phyloP scores from a whole-genome alignment of 345 rosid genomes.

The Angophora floribunda region DNA sequence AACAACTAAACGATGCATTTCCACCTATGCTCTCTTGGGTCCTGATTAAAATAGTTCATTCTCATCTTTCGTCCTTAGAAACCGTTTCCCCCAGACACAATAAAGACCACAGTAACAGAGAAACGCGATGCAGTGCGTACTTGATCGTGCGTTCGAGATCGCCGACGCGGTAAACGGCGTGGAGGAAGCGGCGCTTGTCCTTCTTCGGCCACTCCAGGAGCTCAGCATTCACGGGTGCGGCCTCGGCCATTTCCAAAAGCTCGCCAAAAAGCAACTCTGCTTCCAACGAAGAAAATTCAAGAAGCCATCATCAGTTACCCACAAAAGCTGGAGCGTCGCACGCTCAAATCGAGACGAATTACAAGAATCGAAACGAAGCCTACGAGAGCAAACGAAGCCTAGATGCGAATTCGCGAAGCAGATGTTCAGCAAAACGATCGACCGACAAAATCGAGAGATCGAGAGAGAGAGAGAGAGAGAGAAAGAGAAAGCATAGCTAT shows the following conservation, averaged over 20 bases:
- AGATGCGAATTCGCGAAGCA: background rate
- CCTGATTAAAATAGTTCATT: background rate
- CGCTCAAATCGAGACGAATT: background rate
- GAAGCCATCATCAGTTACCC: background rate
- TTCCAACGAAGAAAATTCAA: background rate
- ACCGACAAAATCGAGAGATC: background rate
- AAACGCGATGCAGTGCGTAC: slow-evolving; percentile 13
- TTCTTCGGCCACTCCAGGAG: slow-evolving; percentile 83
- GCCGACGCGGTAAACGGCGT: slow-evolving; percentile 86
- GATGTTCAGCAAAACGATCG: background rate
- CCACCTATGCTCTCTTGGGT: background rate
- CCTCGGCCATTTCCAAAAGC: slow-evolving; percentile 38
- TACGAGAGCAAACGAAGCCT: background rate
- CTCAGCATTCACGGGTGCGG: slow-evolving; percentile 37
- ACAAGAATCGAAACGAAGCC: background rate
- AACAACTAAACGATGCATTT: background rate
- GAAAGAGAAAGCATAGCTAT: too few relatives aligned
- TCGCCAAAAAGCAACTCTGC: background rate
- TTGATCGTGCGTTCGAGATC: slow-evolving; percentile 86
- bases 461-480: background rate
- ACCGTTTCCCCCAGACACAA: background rate
- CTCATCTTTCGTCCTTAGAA: background rate
- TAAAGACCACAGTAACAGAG: background rate
- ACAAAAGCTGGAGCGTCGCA: background rate
- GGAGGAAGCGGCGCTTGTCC: slow-evolving; percentile 82